Evolutionary conservation across 148 eudicot species (phyloP).

Genomic region (Rhododendron simsii): DNA sequence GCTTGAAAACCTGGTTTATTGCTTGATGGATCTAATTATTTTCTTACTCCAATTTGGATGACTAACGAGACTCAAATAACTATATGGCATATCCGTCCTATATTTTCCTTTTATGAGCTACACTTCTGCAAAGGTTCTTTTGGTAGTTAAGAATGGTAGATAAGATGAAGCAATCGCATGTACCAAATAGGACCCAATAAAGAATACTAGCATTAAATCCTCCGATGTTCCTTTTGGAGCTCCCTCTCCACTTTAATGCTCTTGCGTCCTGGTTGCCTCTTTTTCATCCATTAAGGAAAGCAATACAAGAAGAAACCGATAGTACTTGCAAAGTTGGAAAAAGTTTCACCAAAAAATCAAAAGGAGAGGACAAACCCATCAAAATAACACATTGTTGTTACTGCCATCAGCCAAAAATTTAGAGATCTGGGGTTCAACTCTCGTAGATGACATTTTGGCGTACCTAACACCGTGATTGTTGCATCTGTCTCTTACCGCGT

Average conservation of each 20-base stretch:
- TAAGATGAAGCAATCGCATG: slow-evolving; percentile 7
- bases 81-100: not conserved
- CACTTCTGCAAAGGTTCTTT: not conserved
- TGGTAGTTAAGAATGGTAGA: slow-evolving; percentile 23
- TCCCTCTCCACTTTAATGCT: slow-evolving; percentile 1
- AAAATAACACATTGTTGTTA: not conserved
- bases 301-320: slow-evolving; percentile 4
- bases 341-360: not conserved
- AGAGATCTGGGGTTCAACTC: not conserved
- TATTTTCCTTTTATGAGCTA: not conserved
- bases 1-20: not conserved
- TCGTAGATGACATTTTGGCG: not conserved
- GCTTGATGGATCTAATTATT: not conserved
- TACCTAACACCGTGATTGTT: not conserved
- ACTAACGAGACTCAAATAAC: not conserved
- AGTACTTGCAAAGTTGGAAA: not conserved
- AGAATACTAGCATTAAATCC: not conserved
- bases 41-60: not conserved
- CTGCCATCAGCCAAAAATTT: not conserved
- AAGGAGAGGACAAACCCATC: not conserved
- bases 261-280: not conserved
- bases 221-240: not conserved
- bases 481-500: not conserved
- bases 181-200: slow-evolving; percentile 8
- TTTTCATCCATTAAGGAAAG: slow-evolving; percentile 8